These are phyloP conservation scores for Aureobasidium sp. DNA, from an alignment of 2,329 filamentous ascomycete species.

Conservation along the genomic window DNA sequence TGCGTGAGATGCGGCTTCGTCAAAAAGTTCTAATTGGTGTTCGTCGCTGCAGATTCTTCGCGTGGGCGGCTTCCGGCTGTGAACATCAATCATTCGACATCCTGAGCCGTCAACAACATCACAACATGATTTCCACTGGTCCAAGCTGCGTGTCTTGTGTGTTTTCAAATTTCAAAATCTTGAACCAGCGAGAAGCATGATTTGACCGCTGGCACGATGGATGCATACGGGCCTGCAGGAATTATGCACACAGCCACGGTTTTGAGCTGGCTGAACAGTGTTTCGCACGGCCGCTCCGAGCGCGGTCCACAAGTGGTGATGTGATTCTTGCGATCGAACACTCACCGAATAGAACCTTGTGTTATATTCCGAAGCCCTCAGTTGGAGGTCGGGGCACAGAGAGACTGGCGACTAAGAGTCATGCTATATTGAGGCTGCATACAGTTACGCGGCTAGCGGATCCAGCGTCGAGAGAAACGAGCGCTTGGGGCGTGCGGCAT, in stretches of 20 bases:
- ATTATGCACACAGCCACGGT: constrained; percentile 8
- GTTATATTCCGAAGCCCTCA: neutral
- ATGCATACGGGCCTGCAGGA: neutral
- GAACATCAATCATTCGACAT: neutral
- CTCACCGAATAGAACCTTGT: neutral
- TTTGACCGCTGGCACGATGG: neutral
- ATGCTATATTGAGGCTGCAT: constrained; percentile 10
- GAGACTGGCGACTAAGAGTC: neutral
- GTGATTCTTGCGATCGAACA: neutral
- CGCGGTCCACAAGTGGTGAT: neutral
- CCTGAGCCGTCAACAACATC: neutral
- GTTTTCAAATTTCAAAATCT: neutral
- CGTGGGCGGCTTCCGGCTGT: constrained; percentile 4
- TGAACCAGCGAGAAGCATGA: neutral
- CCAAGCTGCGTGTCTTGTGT: neutral
- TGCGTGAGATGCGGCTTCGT: constrained; percentile 2
- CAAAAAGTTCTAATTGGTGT: neutral
- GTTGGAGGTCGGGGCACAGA: neutral
- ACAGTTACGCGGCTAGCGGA: constrained; percentile 4
- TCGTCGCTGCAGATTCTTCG: neutral
- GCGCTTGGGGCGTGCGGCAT: constrained; percentile 3
- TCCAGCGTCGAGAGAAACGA: neutral
- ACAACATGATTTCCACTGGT: neutral
- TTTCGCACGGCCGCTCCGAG: neutral
- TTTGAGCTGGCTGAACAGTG: constrained; percentile 1